Conservation (phyloP, 257 asterid genomes). For the Nicotiana knightiana region DNA sequence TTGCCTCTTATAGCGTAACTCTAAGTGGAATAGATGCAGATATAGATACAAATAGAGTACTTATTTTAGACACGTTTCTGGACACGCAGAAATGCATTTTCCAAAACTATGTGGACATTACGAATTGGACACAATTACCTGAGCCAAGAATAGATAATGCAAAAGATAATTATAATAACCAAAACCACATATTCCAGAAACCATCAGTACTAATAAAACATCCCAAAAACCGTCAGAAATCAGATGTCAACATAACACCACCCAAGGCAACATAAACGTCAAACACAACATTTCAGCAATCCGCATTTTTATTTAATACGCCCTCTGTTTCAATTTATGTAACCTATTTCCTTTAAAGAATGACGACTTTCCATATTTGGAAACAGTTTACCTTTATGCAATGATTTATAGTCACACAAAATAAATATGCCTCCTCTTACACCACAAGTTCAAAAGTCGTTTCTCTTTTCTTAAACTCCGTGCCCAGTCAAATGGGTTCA, state of each 20-base stretch:
- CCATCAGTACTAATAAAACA: not conserved
- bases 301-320: not conserved
- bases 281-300: not conserved
- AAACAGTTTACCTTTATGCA: too few species aligned
- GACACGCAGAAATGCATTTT: not conserved
- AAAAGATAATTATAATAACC: not conserved
- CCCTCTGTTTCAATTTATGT: too few species aligned
- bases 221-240: not conserved
- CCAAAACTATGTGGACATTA: not conserved
- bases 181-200: not conserved
- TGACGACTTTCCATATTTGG: too few species aligned
- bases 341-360: too few species aligned
- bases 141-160: not conserved
- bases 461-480: too few species aligned
- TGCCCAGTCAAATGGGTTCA: too few species aligned
- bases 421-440: too few species aligned
- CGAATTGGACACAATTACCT: not conserved
- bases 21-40: not conserved
- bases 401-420: too few species aligned
- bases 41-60: not conserved
- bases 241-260: conserved; percentile 1
- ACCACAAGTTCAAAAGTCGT: too few species aligned
- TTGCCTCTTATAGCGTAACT: not conserved
- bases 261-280: not conserved
- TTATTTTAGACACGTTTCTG: not conserved